Evolutionary conservation across 2,329 filamentous ascomycete genomes (phyloP).

Genomic region (Beauveria sp.): DNA sequence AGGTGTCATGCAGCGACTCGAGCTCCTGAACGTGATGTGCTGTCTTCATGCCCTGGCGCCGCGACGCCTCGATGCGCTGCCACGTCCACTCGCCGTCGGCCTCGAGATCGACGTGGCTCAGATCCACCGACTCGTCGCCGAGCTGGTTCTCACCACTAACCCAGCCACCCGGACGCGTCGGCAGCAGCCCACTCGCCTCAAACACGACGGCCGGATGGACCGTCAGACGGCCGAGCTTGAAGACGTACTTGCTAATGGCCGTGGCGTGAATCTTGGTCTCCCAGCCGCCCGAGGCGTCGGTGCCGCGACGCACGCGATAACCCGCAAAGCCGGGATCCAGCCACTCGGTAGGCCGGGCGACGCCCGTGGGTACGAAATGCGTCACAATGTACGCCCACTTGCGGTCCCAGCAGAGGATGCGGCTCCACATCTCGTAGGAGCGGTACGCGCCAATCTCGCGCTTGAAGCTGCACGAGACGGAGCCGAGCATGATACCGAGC

Average conservation of each 20-base stretch:
- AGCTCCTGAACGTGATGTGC: conserved; percentile 49
- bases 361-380: conserved; percentile 60
- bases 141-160: conserved; percentile 35
- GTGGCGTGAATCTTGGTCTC: conserved; percentile 63
- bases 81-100: conserved; percentile 46
- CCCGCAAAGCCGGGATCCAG: conserved; percentile 38
- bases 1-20: conserved; percentile 43
- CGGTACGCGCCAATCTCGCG: conserved; percentile 63
- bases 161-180: conserved; percentile 63
- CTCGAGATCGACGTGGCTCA: conserved; percentile 27
- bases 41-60: conserved; percentile 46
- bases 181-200: conserved; percentile 64
- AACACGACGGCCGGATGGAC: conserved; percentile 75
- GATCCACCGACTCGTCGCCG: conserved; percentile 30
- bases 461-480: conserved; percentile 67
- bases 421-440: conserved; percentile 65
- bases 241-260: conserved; percentile 71
- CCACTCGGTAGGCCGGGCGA: conserved; percentile 47
- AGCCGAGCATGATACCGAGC: conserved; percentile 61
- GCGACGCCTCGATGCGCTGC: conserved; percentile 46
- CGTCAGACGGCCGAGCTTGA: conserved; percentile 75
- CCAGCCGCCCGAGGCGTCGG: conserved; percentile 35
- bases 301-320: conserved; percentile 30
- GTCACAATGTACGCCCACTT: conserved; percentile 76
- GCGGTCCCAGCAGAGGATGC: conserved; percentile 65